Percentiles rank a stretch among this genome's conserved stretches.
These are phyloP conservation scores for Leccinum truebloodii DNA, from an alignment of 768 basidiomycete species.

Conservation along the genomic window DNA sequence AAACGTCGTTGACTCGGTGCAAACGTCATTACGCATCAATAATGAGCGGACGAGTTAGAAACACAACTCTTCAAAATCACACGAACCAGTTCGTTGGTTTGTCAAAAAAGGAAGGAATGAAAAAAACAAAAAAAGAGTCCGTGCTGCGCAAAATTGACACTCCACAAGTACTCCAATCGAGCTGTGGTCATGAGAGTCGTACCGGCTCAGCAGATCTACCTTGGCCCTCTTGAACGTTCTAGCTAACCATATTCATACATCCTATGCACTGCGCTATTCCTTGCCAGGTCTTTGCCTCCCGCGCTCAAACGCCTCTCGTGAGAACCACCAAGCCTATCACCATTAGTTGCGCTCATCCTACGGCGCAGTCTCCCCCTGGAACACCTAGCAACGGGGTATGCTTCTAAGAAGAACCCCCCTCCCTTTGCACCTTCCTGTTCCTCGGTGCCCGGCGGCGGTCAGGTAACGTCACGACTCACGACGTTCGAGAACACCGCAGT, in stretches of 20 bases:
- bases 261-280: neutral
- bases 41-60: neutral
- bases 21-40: slow-evolving; percentile 5
- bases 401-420: neutral
- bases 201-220: neutral
- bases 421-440: neutral
- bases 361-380: neutral
- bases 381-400: slow-evolving; percentile 1
- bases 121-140: no score
- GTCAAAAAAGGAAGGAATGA: slow-evolving; percentile 8
- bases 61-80: neutral
- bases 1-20: slow-evolving; percentile 7
- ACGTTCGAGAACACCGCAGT: neutral
- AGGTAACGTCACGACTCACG: neutral
- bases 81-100: neutral
- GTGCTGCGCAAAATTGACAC: neutral
- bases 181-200: no score
- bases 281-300: neutral
- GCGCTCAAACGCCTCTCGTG: neutral
- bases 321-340: neutral
- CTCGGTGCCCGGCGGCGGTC: neutral
- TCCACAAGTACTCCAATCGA: no score
- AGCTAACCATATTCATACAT: neutral
- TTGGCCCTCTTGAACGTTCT: neutral
- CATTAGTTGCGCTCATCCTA: neutral